Conservation (phyloP, 2,329 filamentous ascomycete species). For the Dactylellina sp. region DNA sequence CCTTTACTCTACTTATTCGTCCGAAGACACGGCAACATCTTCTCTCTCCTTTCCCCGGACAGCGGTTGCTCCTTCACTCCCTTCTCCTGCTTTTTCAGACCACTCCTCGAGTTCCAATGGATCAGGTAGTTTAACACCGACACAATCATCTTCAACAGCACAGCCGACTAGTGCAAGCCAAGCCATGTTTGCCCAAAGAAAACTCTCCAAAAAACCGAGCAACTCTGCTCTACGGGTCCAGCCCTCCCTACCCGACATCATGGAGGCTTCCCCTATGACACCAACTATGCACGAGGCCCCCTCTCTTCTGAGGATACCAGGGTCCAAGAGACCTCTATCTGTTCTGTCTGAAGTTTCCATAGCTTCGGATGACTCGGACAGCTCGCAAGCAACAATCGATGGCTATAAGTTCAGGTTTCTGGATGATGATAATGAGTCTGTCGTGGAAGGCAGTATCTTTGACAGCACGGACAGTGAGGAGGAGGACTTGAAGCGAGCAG, state of each 20-base stretch:
- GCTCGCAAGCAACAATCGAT: constrained; percentile 52
- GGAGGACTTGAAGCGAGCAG: constrained; percentile 39
- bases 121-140: constrained; percentile 50
- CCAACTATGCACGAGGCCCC: constrained; percentile 46
- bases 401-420: constrained; percentile 54
- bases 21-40: constrained; percentile 36
- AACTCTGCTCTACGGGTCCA: constrained; percentile 53
- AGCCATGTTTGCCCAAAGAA: constrained; percentile 53
- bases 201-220: constrained; percentile 54
- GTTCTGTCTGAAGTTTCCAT: constrained; percentile 48
- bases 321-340: constrained; percentile 38
- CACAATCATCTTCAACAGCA: constrained; percentile 30
- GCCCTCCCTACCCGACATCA: constrained; percentile 44
- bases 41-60: constrained; percentile 50
- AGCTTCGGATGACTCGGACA: constrained; percentile 44
- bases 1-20: constrained; percentile 47
- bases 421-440: constrained; percentile 49
- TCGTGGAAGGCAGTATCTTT: constrained; percentile 54
- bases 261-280: constrained; percentile 50
- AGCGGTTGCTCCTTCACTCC: constrained; percentile 41
- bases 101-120: constrained; percentile 54
- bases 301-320: constrained; percentile 20
- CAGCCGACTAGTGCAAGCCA: constrained; percentile 41
- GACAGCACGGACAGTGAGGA: constrained; percentile 46
- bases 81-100: constrained; percentile 51